Percentiles rank a stretch among this genome's conserved stretches.
phyloP scores from a whole-genome alignment of 208 protist genomes.

The Crithidia sp. region DNA sequence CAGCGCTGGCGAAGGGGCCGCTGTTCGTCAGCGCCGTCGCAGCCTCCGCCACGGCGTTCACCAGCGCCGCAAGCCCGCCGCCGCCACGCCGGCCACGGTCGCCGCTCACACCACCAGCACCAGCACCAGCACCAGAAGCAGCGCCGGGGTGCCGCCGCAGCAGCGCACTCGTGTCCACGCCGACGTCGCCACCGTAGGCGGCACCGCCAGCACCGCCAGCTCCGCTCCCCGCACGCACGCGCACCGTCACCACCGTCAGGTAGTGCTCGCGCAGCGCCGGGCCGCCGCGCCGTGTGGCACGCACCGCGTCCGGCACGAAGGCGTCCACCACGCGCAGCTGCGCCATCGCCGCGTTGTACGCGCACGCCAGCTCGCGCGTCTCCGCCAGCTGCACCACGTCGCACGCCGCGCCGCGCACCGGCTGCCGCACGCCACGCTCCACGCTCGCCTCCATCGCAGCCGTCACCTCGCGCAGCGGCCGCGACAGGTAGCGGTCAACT shows the following conservation, averaged over 20 bases:
- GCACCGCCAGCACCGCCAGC: neutral
- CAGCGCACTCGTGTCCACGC: constrained; percentile 1
- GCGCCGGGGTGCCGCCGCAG: neutral
- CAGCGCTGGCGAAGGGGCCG: constrained; percentile 20
- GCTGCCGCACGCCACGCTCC: constrained; percentile 11
- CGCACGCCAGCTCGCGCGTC: constrained; percentile 8
- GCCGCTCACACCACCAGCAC: neutral
- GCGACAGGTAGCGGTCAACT: constrained; percentile 8
- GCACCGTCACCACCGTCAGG: constrained; percentile 13
- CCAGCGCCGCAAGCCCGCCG: constrained; percentile 10
- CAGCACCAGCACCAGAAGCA: too few species aligned
- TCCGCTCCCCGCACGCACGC: constrained; percentile 5
- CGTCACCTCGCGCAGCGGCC: constrained; percentile 15
- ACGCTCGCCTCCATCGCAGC: constrained; percentile 10
- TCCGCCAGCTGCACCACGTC: constrained; percentile 16
- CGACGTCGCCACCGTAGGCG: neutral
- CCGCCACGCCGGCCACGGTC: neutral
- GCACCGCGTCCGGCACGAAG: constrained; percentile 22
- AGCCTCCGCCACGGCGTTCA: constrained; percentile 1
- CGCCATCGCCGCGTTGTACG: constrained; percentile 25
- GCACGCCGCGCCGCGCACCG: constrained; percentile 7
- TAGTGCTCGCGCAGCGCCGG: constrained; percentile 2
- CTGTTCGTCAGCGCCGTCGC: constrained; percentile 17
- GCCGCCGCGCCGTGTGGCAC: neutral
- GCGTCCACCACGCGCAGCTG: constrained; percentile 30